Evolutionary conservation across 768 basidiomycete genomes (phyloP).

Genomic region (Tulasnella sp.): DNA sequence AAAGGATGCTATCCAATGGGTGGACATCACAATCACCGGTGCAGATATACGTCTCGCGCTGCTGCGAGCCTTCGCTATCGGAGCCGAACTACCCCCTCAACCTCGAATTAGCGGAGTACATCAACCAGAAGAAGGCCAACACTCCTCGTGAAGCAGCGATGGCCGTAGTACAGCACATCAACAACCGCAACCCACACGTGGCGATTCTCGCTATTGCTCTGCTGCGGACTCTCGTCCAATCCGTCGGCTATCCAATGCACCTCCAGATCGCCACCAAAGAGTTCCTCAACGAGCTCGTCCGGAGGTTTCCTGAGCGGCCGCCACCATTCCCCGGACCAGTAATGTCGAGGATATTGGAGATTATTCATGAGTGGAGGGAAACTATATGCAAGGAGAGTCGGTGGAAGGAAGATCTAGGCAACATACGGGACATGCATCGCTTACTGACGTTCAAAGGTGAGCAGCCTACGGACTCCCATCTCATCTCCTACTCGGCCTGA

Average conservation of each 20-base stretch:
- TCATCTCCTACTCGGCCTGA: neutral
- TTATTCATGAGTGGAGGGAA: slow-evolving; percentile 93
- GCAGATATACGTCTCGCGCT: slow-evolving; percentile 70
- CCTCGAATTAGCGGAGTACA: slow-evolving; percentile 88
- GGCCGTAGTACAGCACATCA: slow-evolving; percentile 75
- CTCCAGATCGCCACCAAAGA: slow-evolving; percentile 97
- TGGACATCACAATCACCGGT: slow-evolving; percentile 48
- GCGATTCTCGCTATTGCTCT: slow-evolving; percentile 80
- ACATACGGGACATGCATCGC: slow-evolving; percentile 97
- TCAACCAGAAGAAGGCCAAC: slow-evolving; percentile 95
- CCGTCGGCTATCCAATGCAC: slow-evolving; percentile 96
- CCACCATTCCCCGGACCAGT: slow-evolving; percentile 92
- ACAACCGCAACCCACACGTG: slow-evolving; percentile 90
- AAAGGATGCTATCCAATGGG: slow-evolving; percentile 26
- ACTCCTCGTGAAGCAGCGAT: slow-evolving; percentile 90
- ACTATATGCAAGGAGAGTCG: slow-evolving; percentile 82
- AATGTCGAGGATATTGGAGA: slow-evolving; percentile 89
- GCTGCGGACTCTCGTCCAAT: slow-evolving; percentile 87
- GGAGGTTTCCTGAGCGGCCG: slow-evolving; percentile 95
- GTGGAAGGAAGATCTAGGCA: slow-evolving; percentile 94
- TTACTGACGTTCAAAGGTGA: slow-evolving; percentile 88
- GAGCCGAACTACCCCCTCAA: slow-evolving; percentile 91
- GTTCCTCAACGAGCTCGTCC: slow-evolving; percentile 96
- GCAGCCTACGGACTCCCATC: neutral
- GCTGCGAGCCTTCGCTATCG: slow-evolving; percentile 78